Base-by-base conservation (phyloP, 768 basidiomycete species). In the Collybia sordida region DNA sequence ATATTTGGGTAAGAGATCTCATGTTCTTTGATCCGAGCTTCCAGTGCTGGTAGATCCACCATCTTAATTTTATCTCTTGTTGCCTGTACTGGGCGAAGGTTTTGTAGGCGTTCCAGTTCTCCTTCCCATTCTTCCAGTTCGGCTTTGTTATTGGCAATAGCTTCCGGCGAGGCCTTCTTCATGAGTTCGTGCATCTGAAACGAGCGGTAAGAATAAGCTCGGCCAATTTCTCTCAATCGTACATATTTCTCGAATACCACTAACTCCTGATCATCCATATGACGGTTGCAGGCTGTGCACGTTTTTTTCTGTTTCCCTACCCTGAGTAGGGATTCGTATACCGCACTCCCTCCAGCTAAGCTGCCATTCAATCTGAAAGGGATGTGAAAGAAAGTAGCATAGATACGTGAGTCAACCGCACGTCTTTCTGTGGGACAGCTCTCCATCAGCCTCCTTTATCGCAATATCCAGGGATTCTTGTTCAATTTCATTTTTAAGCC, bases 231-330 rank as follows among this genome's bases (percentile, higher is more conserved):
- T 41, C n/a, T 28, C 27, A 36, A 45, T 70, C 84, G 45, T 49
- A 90, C 92, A 59, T 83, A 83, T 68, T 76, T 79, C 64, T 94
- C 88, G 52, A 94, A 90, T 0, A 77, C 73, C 0, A 68, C 67
- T 9, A 77, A 54, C 52, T 79, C 75, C 9, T 65, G 60, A 43
- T 78, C 76, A 18, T 78, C 70, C 61, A 98, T 68, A 34, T 72
- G 73, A 1, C 94, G 81, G 57, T 84, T 82, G 62, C 96, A 98
- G 6, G 83, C 84, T 9, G 80, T 72, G 59, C 96, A 99, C 0
- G 74, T 65, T 59, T 87, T 84, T 53, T 85, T 80, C 43, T 74
- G 70, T 61, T 80, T 80, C 27, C 88, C 90, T 1, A 67, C 64
- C 14, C 71, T 67, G 35, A 92, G 72, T 24, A 90, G 57, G 1